These are phyloP conservation scores for Mortierella alpina DNA, from an alignment of 192 early-diverging fungal species.

Conservation along the genomic window DNA sequence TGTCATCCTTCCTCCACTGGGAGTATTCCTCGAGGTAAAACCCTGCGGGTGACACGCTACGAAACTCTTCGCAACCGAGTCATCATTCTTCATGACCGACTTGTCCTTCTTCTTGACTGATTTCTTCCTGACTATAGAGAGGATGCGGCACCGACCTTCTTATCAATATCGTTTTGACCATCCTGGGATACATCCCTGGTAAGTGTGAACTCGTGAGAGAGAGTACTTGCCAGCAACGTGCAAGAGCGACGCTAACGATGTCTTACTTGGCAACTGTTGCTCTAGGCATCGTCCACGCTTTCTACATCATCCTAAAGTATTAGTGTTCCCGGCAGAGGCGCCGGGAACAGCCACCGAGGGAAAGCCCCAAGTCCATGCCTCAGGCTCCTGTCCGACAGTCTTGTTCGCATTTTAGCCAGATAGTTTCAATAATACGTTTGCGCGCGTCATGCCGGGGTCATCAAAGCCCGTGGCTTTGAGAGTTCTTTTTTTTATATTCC, in stretches of 20 bases:
- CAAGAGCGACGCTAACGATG: neutral
- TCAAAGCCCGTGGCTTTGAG: too few species aligned
- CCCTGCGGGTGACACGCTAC: too few species aligned
- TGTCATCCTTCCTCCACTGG: conserved; percentile 62
- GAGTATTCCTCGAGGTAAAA: conserved; percentile 57
- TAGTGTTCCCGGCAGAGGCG: neutral
- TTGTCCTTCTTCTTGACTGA: neutral
- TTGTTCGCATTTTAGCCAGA: too few species aligned
- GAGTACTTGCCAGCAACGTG: neutral
- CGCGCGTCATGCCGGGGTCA: too few species aligned
- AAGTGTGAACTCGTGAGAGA: conserved; percentile 13
- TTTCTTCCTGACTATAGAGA: conserved; percentile 21
- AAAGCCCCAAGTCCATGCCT: too few species aligned
- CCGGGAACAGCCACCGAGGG: too few species aligned
- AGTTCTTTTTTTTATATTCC: neutral
- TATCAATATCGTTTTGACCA: conserved; percentile 78
- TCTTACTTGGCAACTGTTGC: neutral
- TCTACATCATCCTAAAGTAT: conserved; percentile 56
- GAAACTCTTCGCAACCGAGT: neutral
- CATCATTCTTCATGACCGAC: neutral
- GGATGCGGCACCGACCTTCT: conserved; percentile 67
- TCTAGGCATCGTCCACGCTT: conserved; percentile 54
- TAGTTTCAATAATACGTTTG: too few species aligned
- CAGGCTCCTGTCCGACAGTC: too few species aligned
- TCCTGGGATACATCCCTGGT: conserved; percentile 77